A percentile compares a stretch with the other conserved stretches of the same genome.
Conservation (phyloP, 441 rosid species). For the Biscutella auriculata region DNA sequence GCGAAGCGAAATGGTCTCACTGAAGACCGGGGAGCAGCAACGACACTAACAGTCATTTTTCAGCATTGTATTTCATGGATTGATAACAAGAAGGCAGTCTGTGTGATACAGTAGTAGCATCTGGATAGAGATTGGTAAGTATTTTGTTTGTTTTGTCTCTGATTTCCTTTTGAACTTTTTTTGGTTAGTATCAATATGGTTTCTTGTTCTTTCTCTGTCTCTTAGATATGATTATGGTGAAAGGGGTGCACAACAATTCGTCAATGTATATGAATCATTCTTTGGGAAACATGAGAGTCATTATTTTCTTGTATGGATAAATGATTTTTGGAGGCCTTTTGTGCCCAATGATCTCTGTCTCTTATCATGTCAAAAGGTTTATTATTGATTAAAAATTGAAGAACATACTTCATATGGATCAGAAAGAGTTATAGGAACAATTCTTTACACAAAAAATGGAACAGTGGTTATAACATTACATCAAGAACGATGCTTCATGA, state of each 20-base stretch:
- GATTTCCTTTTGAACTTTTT: background rate
- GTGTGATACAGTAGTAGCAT: background rate
- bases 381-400: too few relatives aligned
- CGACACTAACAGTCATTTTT: slow-evolving; percentile 18
- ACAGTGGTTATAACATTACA: too few relatives aligned
- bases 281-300: too few relatives aligned
- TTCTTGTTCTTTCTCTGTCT: background rate
- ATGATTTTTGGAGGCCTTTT: too few relatives aligned
- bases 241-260: background rate
- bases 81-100: background rate
- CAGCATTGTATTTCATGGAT: background rate
- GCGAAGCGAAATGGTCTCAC: slow-evolving; percentile 65
- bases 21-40: slow-evolving; percentile 53
- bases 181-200: background rate
- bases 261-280: slow-evolving; percentile 11
- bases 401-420: too few relatives aligned
- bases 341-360: too few relatives aligned
- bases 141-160: background rate
- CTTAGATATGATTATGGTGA: slow-evolving; percentile 1
- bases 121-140: slow-evolving; percentile 1
- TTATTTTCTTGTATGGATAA: too few relatives aligned
- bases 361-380: too few relatives aligned
- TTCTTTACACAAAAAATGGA: too few relatives aligned
- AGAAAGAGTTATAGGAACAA: too few relatives aligned
- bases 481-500: too few relatives aligned